A percentile compares a stretch with the other conserved stretches of the same genome.
Evolutionary conservation across 345 rosid genomes (phyloP).

Genomic region (Boechera retrofracta): DNA sequence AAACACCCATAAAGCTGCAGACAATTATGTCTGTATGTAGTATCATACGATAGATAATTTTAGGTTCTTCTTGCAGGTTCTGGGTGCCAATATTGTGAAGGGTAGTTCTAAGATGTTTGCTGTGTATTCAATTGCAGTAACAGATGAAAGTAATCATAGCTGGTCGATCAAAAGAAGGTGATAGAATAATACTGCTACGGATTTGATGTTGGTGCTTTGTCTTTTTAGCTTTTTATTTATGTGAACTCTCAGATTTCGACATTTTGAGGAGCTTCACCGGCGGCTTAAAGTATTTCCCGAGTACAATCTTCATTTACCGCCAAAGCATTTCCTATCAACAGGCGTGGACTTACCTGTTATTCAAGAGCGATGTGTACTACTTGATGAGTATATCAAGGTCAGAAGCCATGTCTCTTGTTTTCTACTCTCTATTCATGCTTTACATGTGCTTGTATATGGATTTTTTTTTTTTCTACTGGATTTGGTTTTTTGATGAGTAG

Average conservation of each 20-base stretch:
- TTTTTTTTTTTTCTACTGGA: background rate
- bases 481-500: slow-evolving; percentile 22
- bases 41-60: slow-evolving; percentile 32
- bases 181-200: slow-evolving; percentile 30
- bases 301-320: slow-evolving; percentile 93
- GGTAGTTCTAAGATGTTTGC: slow-evolving; percentile 90
- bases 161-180: slow-evolving; percentile 99
- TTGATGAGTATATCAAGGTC: slow-evolving; percentile 90
- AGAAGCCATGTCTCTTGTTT: slow-evolving; percentile 32
- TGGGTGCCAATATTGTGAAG: slow-evolving; percentile 96
- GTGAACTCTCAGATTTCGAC: slow-evolving; percentile 71
- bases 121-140: slow-evolving; percentile 90
- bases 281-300: slow-evolving; percentile 90
- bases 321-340: slow-evolving; percentile 94
- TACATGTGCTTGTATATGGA: slow-evolving; percentile 14
- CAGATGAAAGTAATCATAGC: slow-evolving; percentile 79
- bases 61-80: slow-evolving; percentile 68
- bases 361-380: slow-evolving; percentile 88
- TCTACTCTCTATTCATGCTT: slow-evolving; percentile 29
- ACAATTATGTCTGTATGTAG: background rate
- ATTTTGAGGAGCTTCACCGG: slow-evolving; percentile 98
- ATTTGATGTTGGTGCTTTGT: slow-evolving; percentile 30
- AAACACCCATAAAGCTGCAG: slow-evolving; percentile 19
- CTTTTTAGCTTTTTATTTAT: background rate
- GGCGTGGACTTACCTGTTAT: slow-evolving; percentile 84